phyloP scores from a whole-genome alignment of 2,329 filamentous ascomycete species.

The Orbilia javanica region DNA sequence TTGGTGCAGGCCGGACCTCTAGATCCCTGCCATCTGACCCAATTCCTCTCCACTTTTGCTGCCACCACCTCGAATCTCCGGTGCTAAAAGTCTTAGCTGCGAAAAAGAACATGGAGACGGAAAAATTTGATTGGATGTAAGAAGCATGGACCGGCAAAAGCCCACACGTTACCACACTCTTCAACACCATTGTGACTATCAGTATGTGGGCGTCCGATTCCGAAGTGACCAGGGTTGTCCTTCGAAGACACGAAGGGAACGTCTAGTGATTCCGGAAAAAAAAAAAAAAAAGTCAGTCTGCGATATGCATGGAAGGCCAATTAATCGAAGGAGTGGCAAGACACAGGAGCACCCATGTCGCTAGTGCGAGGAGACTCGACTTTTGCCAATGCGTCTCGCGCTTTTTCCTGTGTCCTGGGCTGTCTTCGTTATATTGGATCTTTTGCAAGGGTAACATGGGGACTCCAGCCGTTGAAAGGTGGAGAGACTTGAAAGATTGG shows the following conservation, averaged over 20 bases:
- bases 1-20: neutral
- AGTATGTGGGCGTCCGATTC: slow-evolving; percentile 27
- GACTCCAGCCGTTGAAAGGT: slow-evolving; percentile 49
- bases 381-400: slow-evolving; percentile 36
- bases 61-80: slow-evolving; percentile 52
- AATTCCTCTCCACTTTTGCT: slow-evolving; percentile 24
- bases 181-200: slow-evolving; percentile 41
- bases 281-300: slow-evolving; percentile 48
- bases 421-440: slow-evolving; percentile 20
- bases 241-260: slow-evolving; percentile 9
- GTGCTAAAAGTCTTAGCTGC: slow-evolving; percentile 51
- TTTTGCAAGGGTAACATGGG: slow-evolving; percentile 30
- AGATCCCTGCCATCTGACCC: slow-evolving; percentile 42
- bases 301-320: slow-evolving; percentile 38
- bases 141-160: slow-evolving; percentile 28
- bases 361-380: slow-evolving; percentile 13
- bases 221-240: slow-evolving; percentile 24
- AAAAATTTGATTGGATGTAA: slow-evolving; percentile 26
- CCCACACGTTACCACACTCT: slow-evolving; percentile 34
- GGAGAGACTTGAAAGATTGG: slow-evolving; percentile 41
- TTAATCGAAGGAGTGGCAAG: slow-evolving; percentile 52
- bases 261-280: slow-evolving; percentile 43
- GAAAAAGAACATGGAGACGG: slow-evolving; percentile 10
- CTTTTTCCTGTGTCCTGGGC: slow-evolving; percentile 25
- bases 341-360: slow-evolving; percentile 29